These are phyloP conservation scores for Saturnispora saitoi DNA, from an alignment of 805 yeast genomes.

Conservation along the genomic window DNA sequence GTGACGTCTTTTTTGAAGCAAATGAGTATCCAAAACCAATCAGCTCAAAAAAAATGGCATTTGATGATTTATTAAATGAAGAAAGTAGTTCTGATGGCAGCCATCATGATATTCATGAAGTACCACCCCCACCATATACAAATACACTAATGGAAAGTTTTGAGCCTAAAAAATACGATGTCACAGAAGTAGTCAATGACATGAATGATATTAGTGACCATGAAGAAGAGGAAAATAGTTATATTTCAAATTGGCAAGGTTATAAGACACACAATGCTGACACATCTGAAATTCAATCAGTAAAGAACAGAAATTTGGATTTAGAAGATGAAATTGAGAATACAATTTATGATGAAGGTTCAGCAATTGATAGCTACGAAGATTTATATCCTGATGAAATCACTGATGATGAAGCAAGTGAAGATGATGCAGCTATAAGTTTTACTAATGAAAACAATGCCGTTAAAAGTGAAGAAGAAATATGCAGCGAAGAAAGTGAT, in stretches of 20 bases:
- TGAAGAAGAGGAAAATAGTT: background rate
- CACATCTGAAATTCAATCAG: background rate
- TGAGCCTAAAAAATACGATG: background rate
- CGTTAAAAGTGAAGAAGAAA: slow-evolving; percentile 3
- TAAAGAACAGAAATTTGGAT: slow-evolving; percentile 4
- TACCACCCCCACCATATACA: background rate
- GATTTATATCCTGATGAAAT: slow-evolving; percentile 12
- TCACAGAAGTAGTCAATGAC: background rate
- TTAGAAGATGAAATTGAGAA: slow-evolving; percentile 14
- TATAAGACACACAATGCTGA: background rate
- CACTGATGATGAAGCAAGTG: slow-evolving; percentile 3
- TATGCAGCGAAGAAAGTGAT: slow-evolving; percentile 2
- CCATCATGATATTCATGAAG: background rate
- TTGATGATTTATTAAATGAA: slow-evolving; percentile 1
- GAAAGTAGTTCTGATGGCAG: background rate
- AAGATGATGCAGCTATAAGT: background rate
- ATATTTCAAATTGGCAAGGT: background rate
- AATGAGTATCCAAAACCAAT: background rate
- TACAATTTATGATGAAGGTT: background rate
- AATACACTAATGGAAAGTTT: background rate
- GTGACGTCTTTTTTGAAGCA: slow-evolving; percentile 6
- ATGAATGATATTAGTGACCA: background rate
- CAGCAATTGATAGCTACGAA: slow-evolving; percentile 1
- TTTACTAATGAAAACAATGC: slow-evolving; percentile 1
- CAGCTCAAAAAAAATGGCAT: background rate